Conservation (phyloP, 164 flowering plant species). For the Piper betle region DNA sequence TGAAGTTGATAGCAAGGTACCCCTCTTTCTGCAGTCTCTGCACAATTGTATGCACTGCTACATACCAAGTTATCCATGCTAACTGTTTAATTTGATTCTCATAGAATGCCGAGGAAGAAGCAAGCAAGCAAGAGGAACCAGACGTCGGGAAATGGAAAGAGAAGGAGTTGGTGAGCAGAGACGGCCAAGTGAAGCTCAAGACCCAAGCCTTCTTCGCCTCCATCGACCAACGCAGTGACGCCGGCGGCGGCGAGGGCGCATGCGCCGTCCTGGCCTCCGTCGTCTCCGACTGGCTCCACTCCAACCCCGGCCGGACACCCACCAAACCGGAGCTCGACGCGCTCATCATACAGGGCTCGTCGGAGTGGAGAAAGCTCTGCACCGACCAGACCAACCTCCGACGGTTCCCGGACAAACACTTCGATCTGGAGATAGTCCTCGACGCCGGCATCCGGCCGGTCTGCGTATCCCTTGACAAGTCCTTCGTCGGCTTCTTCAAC, state of each 20-base stretch:
- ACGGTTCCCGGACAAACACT: conserved; percentile 43
- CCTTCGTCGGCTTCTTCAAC: conserved; percentile 49
- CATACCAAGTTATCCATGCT: no score
- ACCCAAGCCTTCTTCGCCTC: conserved; percentile 45
- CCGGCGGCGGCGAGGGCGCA: conserved; percentile 53
- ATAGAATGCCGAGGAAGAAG: background rate
- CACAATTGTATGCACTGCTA: no score
- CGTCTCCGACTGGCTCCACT: conserved; percentile 52
- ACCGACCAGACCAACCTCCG: conserved; percentile 10
- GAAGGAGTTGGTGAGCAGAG: conserved; percentile 47
- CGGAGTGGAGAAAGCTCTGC: conserved; percentile 52
- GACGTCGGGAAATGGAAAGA: conserved; percentile 26
- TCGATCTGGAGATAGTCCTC: conserved; percentile 51
- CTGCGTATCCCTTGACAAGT: conserved; percentile 18
- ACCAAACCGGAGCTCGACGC: conserved; percentile 28
- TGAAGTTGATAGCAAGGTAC: no score
- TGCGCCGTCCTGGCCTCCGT: conserved; percentile 45
- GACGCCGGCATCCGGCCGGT: conserved; percentile 30
- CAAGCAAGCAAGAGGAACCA: conserved; percentile 4
- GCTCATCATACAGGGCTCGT: conserved; percentile 45
- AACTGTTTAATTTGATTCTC: no score
- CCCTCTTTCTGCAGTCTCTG: no score
- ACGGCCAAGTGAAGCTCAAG: conserved; percentile 35
- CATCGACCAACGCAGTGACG: conserved; percentile 47
- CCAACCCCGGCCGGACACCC: conserved; percentile 27